Evolutionary conservation across 2,329 filamentous ascomycete genomes (phyloP), one percentile per base, ranked within the genome.

Genomic region (Aspergillus aculeatinus): DNA sequence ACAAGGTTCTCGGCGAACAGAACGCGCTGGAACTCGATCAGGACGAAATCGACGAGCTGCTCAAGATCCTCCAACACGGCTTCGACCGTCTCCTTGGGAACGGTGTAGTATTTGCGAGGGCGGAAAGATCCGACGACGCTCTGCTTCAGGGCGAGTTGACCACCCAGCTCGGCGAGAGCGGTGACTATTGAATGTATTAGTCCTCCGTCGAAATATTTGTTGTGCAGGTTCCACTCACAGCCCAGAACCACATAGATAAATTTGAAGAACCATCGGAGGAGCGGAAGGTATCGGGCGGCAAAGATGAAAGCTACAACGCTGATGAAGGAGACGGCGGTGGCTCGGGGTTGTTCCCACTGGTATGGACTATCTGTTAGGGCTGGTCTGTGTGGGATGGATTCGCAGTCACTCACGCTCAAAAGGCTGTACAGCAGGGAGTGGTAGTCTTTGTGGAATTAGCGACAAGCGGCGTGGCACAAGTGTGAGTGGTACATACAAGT

Each of bases 361-460:
- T 51, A 29, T 14, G 10, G 42, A 44, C n/a, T 23, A 23, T 44
- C 19, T 25, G 21, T 31, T 31, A 33, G 16, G 48, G 11, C 11
- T 29, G 5, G n/a, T 21, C 16, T 19, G 21, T 12, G n/a, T 42
- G 33, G 51, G 21, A 49, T 19, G 39, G 16, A 48, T 49, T 25
- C n/a, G 54, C 21, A 25, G 54, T 16, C 48, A 76, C 82, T 74
- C 70, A 84, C 82, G 78, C 85, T 87, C 68, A 89, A 73, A 51
- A 88, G 80, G 67, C 83, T 85, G 76, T 88, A 88, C 76, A 89
- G 83, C 77, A 87, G 79, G 67, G 85, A 87, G 75, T 88, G 86
- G 76, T 88, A 88, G 75, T 86, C 82, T 84, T 58, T 55, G 19
- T n/a, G 21, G 57, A 10, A 56, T 72, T 56, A 69, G 65, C 55